Evolutionary conservation across 768 basidiomycete genomes (phyloP), one percentile per base, ranked within the genome.

Genomic region (Boletus reticuloceps): DNA sequence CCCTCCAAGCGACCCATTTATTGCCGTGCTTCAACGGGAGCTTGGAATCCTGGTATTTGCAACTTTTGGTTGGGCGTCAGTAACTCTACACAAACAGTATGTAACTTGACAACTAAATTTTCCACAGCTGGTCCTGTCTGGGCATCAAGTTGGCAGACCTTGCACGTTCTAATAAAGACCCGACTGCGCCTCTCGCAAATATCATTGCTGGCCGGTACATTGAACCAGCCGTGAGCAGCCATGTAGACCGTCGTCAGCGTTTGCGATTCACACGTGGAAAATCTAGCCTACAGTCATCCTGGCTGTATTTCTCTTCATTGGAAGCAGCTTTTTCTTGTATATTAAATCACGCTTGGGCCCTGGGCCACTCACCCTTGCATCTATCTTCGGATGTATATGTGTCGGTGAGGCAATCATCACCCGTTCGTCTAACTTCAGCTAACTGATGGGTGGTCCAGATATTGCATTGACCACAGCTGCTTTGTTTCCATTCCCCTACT

Each of bases 1-100:
- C 5, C 85, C 89, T 1, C 87, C 89, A 1, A 73, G 64, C 20
- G 87, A 87, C 51, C 84, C 86, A 1, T 88, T 89, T 61, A 71
- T 86, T n/a, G 74, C 78, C 5, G 84, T 86, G 5, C 64, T 88
- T 14, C 88, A 89, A 63, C 82, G 86, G 2, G 86, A 89, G 62
- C 42, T 80, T 10, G 72, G 80, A 7, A 80, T 85, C 36, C 55
- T 88, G 6, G 19, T 75, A 1, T 82, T 84, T 44, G 78, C 78
- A 0, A 58, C 72, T 2, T 19, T 75, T 10, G 75, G 77, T 27
- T 89, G 85, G 86, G 86, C 79, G 86, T 86, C 58, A 66, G 83
- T 78, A n/a, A 17, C 29, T 53, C 38, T 6, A n/a, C 1, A 32
- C 3, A 6, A 6, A 27, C 42, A 2, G 27, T 12, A 20, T 45